Evolutionary conservation across 2,329 filamentous ascomycete genomes (phyloP), one percentile per base, ranked within the genome.

Genomic region (Pestalotiopsis sp.): DNA sequence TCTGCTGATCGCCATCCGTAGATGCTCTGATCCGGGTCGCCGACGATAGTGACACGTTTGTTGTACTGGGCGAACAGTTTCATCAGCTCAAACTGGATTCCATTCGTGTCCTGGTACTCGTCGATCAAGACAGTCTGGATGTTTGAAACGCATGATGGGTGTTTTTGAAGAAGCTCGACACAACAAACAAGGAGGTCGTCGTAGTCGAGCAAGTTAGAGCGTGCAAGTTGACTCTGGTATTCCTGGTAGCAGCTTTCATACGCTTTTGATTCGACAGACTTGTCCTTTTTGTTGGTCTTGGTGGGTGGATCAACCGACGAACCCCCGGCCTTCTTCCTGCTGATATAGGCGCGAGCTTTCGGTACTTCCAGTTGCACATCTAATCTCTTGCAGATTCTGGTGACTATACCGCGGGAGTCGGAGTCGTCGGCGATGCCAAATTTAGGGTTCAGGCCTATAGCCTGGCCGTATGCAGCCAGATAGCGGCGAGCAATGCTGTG

Each of bases 71-170:
- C 93, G 75, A 99, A 91, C 0, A 97, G 86, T 71, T 89, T 91
- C 94, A 98, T 98, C 57, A 99, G 83, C 73, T 98, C 94, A 75
- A 97, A 98, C 79, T 99, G 95, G 4, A 98, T 91, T 23, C 93
- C 89, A 77, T 98, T 99, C 7, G 95, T 98, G 80, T 99, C 95
- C 80, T 99, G 95, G 72, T 98, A 99, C 77, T 99, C 95, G 78
- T 99, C 95, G 71, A 99, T 97, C 60, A 99, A 85, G 6, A 98
- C 94, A 0, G 93, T 90, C 79, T 98, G 91, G 20, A 99, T 90
- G 73, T 97, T 98, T 14, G 91, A 91, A 3, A 98, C 95, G 75
- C 95, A 98, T 14, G 88, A 84, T 0, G 95, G 93, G 72, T 93
- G 88, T 23, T 85, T 83, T 69, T 86, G 87, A 23, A 99, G 86